Conservation (phyloP, 2,329 filamentous ascomycete genomes). For the Sporothrix euskadiensis region DNA sequence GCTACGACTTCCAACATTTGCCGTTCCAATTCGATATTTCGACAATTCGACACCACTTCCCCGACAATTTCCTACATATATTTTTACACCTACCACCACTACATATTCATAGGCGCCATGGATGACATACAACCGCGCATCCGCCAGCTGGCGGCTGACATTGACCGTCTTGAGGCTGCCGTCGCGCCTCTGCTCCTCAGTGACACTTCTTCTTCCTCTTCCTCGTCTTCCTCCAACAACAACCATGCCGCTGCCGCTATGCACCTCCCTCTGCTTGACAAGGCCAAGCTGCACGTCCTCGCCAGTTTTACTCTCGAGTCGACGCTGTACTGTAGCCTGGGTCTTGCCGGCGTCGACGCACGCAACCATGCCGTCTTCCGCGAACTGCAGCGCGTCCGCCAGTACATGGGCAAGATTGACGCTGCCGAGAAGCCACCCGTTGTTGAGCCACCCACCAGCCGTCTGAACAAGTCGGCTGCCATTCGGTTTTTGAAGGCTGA, state of each 20-base stretch:
- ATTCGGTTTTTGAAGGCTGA: constrained; percentile 80
- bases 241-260: constrained; percentile 60
- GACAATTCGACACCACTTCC: background rate
- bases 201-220: background rate
- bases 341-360: constrained; percentile 76
- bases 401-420: constrained; percentile 93
- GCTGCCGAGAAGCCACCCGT: constrained; percentile 61
- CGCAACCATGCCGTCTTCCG: constrained; percentile 80
- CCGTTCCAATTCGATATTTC: background rate
- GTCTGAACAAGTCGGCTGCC: constrained; percentile 73
- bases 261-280: constrained; percentile 87
- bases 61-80: background rate
- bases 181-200: constrained; percentile 68
- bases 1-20: background rate
- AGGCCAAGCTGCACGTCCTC: constrained; percentile 89
- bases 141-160: constrained; percentile 71
- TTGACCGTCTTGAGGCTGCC: constrained; percentile 74
- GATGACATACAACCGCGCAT: constrained; percentile 65
- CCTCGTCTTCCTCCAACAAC: background rate
- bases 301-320: constrained; percentile 88
- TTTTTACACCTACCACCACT: background rate
- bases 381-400: constrained; percentile 82
- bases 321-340: constrained; percentile 78
- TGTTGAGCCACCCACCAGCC: constrained; percentile 45
- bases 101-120: constrained; percentile 22